A percentile compares a stretch with the other conserved stretches of the same genome.
Evolutionary conservation across 805 yeast species (phyloP).

Genomic region (Barnettozyma siamensis): DNA sequence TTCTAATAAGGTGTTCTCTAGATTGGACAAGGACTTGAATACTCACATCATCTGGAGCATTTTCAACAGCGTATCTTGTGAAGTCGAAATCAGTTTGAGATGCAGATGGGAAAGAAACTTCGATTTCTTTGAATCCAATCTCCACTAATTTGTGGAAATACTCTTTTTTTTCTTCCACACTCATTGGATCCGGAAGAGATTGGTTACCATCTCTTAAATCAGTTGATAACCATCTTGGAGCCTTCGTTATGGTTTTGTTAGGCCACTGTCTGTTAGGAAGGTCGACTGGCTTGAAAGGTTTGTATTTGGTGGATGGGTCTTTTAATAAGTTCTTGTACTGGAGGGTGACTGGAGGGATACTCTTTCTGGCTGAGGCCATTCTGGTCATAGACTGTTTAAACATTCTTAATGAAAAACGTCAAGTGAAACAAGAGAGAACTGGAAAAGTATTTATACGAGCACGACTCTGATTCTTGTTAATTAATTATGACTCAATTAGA

Average conservation of each 20-base stretch:
- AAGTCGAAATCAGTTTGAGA: conserved; percentile 80
- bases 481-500: no score
- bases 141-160: conserved; percentile 68
- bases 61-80: conserved; percentile 73
- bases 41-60: conserved; percentile 69
- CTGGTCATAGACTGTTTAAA: conserved; percentile 18
- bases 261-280: conserved; percentile 72
- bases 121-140: conserved; percentile 75
- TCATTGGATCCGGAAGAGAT: conserved; percentile 79
- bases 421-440: no score
- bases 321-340: conserved; percentile 50
- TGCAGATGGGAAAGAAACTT: conserved; percentile 76
- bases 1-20: conserved; percentile 65
- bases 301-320: conserved; percentile 63
- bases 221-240: conserved; percentile 78
- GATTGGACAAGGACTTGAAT: conserved; percentile 73
- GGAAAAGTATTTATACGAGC: no score
- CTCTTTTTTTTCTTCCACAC: conserved; percentile 65
- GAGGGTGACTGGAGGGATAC: conserved; percentile 21
- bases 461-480: no score
- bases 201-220: conserved; percentile 81
- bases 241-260: conserved; percentile 52
- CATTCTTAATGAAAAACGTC: conserved; percentile 9
- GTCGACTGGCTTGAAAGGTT: conserved; percentile 46
- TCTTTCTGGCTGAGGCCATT: conserved; percentile 19